These are phyloP conservation scores for Eucalyptus caleyi DNA, from an alignment of 345 rosid genomes.

Conservation along the genomic window DNA sequence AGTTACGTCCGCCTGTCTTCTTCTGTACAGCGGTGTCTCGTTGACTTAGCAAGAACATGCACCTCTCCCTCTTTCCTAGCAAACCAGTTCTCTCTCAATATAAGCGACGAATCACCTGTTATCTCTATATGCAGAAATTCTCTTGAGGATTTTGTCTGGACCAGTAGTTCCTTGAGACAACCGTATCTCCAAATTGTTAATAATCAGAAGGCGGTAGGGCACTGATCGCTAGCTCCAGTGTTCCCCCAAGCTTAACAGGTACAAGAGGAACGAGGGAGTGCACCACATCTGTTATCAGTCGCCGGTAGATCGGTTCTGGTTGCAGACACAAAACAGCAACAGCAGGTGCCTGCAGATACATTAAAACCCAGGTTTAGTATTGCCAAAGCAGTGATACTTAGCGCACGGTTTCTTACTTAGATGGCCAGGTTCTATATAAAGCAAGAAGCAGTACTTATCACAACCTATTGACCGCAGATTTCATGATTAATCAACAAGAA, in stretches of 20 bases:
- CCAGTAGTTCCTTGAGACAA: background rate
- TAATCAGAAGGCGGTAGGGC: background rate
- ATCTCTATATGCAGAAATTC: background rate
- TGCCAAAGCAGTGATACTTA: background rate
- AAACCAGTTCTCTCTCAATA: background rate
- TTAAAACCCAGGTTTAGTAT: background rate
- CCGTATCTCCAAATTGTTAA: background rate
- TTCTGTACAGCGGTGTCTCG: background rate
- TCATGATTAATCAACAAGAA: background rate
- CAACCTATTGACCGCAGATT: background rate
- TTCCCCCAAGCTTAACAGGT: constrained; percentile 79
- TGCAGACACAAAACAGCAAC: constrained; percentile 85
- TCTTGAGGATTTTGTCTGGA: background rate
- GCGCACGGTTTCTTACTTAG: background rate
- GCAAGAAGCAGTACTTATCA: background rate
- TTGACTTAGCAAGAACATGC: background rate
- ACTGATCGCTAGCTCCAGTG: constrained; percentile 20
- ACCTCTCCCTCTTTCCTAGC: background rate
- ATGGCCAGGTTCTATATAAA: background rate
- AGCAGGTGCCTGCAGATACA: constrained; percentile 53
- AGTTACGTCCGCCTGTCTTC: background rate
- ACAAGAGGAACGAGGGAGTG: constrained; percentile 83
- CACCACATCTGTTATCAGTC: constrained; percentile 66
- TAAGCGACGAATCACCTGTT: background rate
- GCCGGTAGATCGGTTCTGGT: constrained; percentile 84